Base-by-base conservation (phyloP, 805 yeast genomes). In the Metschnikowia baotianmanensis region DNA sequence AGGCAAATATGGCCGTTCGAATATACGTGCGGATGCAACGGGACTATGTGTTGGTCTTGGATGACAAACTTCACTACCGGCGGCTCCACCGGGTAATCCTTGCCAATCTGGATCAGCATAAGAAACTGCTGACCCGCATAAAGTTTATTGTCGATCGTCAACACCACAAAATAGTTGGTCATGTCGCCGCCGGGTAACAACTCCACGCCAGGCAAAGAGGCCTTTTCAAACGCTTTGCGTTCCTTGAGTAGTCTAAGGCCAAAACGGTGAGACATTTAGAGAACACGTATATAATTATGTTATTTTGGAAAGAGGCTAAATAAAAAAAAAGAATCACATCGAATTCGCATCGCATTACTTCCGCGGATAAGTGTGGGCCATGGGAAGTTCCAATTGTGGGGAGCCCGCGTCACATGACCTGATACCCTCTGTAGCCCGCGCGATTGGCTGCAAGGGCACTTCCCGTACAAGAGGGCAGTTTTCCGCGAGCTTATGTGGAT, bases 1-100 rank as follows among this genome's bases (percentile, higher is more conserved):
- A 83, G 62, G 55, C 91, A 83, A n/a, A 83, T 83, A 52, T 84
- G 90, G 1, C 90, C 91, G 52, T 84, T 84, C 23, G 83, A 73
- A 53, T 83, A 83, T 3, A 83, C 69, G 53, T 83, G 91, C 0
- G 91, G 91, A 53, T 83, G 89, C 3, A 82, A 51, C 1, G 91
- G 91, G 3, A 83, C 72, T n/a, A 13, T 13, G 24, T 39, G 21
- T 13, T 18, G 16, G 11, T 28, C 44, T n/a, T 26, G 28, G 4
- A 5, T 6, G 15, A 43, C 27, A 24, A 49, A 49, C 9, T 36
- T 40, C n/a, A 49, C 53, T 43, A 45, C 44, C 3, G 53, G 53
- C 12, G 50, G 41, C 17, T 45, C 50, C 29, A 47, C 53, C 7
- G 53, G 53, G 32, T 49, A 49, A 26, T 42, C 48, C 11, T 26